Percentiles rank a stretch among this genome's conserved stretches.
Conservation (phyloP, 73 alveolate species). For the Stentor roeselii region DNA sequence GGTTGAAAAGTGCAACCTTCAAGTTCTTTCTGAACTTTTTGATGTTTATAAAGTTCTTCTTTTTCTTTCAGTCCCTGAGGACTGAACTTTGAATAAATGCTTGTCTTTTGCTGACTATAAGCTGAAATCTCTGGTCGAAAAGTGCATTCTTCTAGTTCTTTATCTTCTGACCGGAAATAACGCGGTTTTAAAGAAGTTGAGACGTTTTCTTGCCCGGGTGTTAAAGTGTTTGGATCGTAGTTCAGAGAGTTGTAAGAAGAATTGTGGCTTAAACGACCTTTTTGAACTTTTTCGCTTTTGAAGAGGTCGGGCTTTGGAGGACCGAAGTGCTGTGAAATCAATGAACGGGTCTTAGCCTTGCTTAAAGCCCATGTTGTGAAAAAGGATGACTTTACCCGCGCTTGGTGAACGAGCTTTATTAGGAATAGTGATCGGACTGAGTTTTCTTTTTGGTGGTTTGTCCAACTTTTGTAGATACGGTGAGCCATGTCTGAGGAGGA, state of each 20-base stretch:
- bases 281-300: background rate
- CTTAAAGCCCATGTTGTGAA: background rate
- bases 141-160: conserved; percentile 18
- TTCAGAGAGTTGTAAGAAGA: background rate
- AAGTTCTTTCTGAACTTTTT: conserved; percentile 3
- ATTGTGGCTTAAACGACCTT: background rate
- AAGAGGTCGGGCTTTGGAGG: background rate
- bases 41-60: background rate
- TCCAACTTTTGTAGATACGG: background rate
- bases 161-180: background rate
- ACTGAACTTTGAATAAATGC: no score
- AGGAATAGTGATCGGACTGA: background rate
- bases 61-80: background rate
- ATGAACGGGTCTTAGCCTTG: background rate
- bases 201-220: background rate
- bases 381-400: background rate
- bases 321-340: background rate
- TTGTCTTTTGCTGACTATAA: background rate
- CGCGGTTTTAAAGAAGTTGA: background rate
- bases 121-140: conserved; percentile 3
- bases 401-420: background rate
- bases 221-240: background rate
- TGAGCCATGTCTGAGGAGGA: background rate
- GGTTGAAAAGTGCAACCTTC: conserved; percentile 7
- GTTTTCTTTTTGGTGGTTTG: background rate